These are phyloP conservation scores for Phytophthora brassicae DNA, from an alignment of 352 stramenopile genomes.

Conservation along the genomic window DNA sequence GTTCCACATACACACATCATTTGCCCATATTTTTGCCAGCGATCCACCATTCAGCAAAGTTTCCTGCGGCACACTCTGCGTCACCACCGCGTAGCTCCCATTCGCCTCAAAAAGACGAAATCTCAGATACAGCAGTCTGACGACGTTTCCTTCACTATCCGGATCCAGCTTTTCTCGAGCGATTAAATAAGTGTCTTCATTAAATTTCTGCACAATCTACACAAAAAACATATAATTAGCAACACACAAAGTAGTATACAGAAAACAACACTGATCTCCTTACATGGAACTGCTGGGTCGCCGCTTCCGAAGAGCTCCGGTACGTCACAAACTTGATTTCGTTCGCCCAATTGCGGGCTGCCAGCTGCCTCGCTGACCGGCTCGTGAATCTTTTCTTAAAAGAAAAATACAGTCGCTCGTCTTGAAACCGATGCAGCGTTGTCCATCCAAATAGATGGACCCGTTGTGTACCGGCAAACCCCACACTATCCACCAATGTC, in stretches of 20 bases:
- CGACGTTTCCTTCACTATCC: conserved; percentile 26
- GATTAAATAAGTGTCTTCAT: conserved; percentile 61
- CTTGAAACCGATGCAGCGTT: conserved; percentile 39
- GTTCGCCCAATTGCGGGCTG: conserved; percentile 48
- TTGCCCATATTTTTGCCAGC: conserved; percentile 37
- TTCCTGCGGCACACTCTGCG: conserved; percentile 33
- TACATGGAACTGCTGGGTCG: conserved; percentile 39
- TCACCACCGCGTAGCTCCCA: conserved; percentile 40
- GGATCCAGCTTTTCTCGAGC: conserved; percentile 38
- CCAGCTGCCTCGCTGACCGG: conserved; percentile 35
- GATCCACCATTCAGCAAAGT: neutral
- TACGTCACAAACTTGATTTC: conserved; percentile 49
- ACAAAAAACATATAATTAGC: conserved; percentile 1
- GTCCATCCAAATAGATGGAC: conserved; percentile 57
- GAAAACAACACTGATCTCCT: neutral
- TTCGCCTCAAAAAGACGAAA: conserved; percentile 48
- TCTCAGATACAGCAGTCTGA: conserved; percentile 42
- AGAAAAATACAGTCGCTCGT: conserved; percentile 42
- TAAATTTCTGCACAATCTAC: conserved; percentile 50
- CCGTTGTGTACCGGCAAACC: conserved; percentile 27
- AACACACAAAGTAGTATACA: neutral
- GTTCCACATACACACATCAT: conserved; percentile 42
- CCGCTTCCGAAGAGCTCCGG: conserved; percentile 33
- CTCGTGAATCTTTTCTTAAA: conserved; percentile 53
- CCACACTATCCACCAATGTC: conserved; percentile 37